Base-by-base conservation (phyloP, 202 grass and related monocot genomes). In the Schoenoplectus tabernaemontani region DNA sequence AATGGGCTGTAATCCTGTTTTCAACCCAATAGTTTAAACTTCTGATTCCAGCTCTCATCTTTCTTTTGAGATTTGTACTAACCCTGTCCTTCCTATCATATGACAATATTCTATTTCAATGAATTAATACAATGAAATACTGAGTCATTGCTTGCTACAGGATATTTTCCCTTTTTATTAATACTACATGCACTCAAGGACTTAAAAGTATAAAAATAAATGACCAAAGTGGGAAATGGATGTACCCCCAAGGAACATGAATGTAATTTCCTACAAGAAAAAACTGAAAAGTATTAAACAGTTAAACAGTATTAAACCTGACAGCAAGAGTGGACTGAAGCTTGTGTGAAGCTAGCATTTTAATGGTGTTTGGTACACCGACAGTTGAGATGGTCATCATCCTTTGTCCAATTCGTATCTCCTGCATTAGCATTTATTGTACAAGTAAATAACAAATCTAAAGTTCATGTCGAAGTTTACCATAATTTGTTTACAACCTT, bases 351-450 rank as follows among this genome's bases (percentile, higher is more conserved):
- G 91, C 89, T 64, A 97, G 82, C 86, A 89, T 93, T 73, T 92
- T 93, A 77, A 93, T 93, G 0, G 91, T 93, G 64, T 92, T 97
- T 42, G 94, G 94, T 82, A 97, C 94, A 64, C 94, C 94, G 28
- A 98, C 91, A 70, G 95, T 98, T 10, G 95, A 98, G 82, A 98
- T 98, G 65, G 91, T 94, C 78, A 94, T 97, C 94, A 97, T 98
- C 84, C 95, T 94, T 90, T 94, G 91, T 58, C 91, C 95, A 83
- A 94, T 90, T 88, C 85, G 89, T 23, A 98, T 85, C 82, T 98
- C 91, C 95, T 98, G 85, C 3, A 60, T 81, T 47, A 64, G 43
- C 33, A 77, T 23, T 66, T 51, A 66, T 23, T 82, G 22, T 30
- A 2, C 5, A 53, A 36, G 76, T 64, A 41, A 64, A 41, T 17